Percentiles rank a stretch among this genome's conserved stretches.
phyloP scores from a whole-genome alignment of 495 filamentous ascomycete genomes.

The Lasiosphaeria ovina region DNA sequence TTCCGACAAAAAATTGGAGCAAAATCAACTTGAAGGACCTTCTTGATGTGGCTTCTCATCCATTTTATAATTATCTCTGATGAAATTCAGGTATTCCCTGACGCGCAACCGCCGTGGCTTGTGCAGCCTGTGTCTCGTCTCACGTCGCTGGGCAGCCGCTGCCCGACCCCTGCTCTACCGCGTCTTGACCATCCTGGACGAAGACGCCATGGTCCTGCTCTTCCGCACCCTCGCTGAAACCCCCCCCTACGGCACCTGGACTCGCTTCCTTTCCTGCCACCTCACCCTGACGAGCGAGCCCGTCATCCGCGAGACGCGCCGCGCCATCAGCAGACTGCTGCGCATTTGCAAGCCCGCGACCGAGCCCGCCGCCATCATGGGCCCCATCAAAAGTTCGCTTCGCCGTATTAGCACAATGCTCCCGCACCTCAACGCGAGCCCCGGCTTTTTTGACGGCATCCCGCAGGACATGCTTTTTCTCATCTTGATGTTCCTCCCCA shows the following conservation, averaged over 20 bases:
- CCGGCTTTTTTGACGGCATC: conserved; percentile 18
- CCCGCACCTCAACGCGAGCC: conserved; percentile 1
- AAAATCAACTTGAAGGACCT: too few species aligned
- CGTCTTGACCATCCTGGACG: conserved; percentile 23
- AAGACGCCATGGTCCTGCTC: conserved; percentile 24
- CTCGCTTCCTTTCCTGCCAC: conserved; percentile 31
- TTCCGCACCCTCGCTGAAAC: conserved; percentile 29
- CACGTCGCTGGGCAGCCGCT: conserved; percentile 16
- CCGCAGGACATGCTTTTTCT: conserved; percentile 25
- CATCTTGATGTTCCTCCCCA: conserved; percentile 21
- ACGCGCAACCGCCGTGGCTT: conserved; percentile 31
- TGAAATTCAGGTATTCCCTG: conserved; percentile 3
- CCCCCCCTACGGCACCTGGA: conserved; percentile 20
- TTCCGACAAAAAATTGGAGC: too few species aligned
- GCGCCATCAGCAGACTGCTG: conserved; percentile 13
- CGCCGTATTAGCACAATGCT: background rate
- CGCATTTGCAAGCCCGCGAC: conserved; percentile 7
- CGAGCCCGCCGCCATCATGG: conserved; percentile 5
- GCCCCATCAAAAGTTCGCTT: background rate
- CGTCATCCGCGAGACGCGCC: conserved; percentile 26
- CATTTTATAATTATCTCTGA: too few species aligned
- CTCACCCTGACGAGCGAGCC: conserved; percentile 25
- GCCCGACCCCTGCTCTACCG: conserved; percentile 32
- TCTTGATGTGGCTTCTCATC: too few species aligned
- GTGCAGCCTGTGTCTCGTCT: conserved; percentile 24